Percentiles rank a stretch among this genome's conserved stretches.
Conservation (phyloP, 768 basidiomycete species). For the Scleroderma citrinum region DNA sequence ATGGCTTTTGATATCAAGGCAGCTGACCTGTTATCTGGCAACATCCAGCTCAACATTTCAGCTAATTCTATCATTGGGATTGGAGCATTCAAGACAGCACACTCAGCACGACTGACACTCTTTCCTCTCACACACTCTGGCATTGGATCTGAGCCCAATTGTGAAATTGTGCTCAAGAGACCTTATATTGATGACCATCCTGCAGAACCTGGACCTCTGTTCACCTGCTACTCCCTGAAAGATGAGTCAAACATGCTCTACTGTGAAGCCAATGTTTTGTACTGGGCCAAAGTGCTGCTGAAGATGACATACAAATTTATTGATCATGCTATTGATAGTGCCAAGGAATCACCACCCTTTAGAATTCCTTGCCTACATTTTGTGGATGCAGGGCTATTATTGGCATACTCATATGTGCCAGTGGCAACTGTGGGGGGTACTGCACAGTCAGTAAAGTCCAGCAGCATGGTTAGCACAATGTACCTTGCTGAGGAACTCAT, state of each 20-base stretch:
- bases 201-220: background rate
- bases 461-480: background rate
- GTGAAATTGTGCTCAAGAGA: constrained; percentile 1
- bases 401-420: background rate
- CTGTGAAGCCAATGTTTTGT: constrained; percentile 7
- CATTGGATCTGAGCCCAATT: background rate
- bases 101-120: constrained; percentile 1
- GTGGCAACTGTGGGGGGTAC: background rate
- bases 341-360: background rate
- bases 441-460: background rate
- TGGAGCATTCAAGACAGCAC: constrained; percentile 6
- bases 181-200: background rate
- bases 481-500: background rate
- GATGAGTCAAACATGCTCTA: constrained; percentile 1
- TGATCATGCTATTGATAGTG: background rate
- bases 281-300: constrained; percentile 7
- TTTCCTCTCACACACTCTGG: background rate
- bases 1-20: background rate
- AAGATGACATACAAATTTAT: constrained; percentile 6
- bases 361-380: constrained; percentile 6
- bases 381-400: constrained; percentile 3
- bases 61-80: background rate
- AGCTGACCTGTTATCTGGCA: background rate
- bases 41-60: background rate
- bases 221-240: background rate